phyloP scores from a whole-genome alignment of 2,329 filamentous ascomycete species.

The Elsinoe necatrix region DNA sequence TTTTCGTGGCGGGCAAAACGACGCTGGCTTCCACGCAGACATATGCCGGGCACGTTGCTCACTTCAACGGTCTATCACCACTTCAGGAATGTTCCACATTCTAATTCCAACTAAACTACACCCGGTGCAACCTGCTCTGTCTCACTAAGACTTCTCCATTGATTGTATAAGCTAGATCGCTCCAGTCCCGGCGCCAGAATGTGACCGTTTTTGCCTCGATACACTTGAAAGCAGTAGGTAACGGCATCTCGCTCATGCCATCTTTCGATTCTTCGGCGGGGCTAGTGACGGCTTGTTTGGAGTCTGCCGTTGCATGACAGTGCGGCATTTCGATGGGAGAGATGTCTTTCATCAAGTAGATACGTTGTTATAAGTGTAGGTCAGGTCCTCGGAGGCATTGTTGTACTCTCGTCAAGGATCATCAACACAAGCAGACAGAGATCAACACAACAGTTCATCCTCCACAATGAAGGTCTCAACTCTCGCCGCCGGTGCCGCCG shows the following conservation, averaged over 20 bases:
- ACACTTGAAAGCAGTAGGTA: slow-evolving; percentile 2
- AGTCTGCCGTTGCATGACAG: not conserved
- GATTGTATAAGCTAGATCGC: not conserved
- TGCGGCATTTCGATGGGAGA: not conserved
- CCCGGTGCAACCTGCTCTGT: not conserved
- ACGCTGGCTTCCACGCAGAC: not conserved
- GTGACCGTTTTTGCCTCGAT: not conserved
- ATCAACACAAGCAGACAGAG: not conserved
- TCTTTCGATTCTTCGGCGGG: not conserved
- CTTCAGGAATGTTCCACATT: not conserved
- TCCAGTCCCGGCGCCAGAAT: not conserved
- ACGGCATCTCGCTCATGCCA: not conserved
- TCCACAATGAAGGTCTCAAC: slow-evolving; percentile 12
- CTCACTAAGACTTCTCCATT: not conserved
- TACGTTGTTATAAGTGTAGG: not conserved
- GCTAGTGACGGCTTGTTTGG: not conserved
- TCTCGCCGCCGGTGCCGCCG: not conserved
- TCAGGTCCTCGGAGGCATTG: not conserved
- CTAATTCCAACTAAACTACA: slow-evolving; percentile 2
- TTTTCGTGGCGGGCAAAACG: slow-evolving; percentile 1
- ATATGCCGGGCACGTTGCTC: not conserved
- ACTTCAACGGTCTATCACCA: not conserved
- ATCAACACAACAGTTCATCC: not conserved
- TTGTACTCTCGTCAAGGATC: not conserved
- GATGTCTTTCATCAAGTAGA: not conserved